Evolutionary conservation across 768 basidiomycete genomes (phyloP), one percentile per base, ranked within the genome.

Genomic region (Rhodotorula graminis): DNA sequence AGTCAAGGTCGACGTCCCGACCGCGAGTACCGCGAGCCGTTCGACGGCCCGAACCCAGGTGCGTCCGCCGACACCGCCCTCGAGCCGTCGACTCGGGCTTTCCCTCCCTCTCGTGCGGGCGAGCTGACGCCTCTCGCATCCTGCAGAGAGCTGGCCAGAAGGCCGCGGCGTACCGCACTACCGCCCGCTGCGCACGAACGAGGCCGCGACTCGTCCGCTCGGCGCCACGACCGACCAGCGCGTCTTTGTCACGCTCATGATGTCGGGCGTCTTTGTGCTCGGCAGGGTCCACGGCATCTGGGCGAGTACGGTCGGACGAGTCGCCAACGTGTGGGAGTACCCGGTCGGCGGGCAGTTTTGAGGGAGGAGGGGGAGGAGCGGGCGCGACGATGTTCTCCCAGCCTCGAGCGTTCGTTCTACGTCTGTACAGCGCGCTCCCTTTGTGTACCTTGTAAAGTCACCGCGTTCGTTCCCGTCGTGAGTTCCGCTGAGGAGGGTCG

Each of bases 61-160:
- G 29, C 42, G 59, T 44, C 27, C 8, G 1, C 14, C 2, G n/a
- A 23, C 6, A 25, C 12, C 11, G 47, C 46, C 29, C 31, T 49
- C 8, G 31, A 31, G 14, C 19, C 16, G 19, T 14, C 19, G 29
- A n/a, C n/a, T n/a, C 19, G 8, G 19, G n/a, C 18, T 10, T 47
- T 14, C 15, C 2, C 8, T 33, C 14, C 29, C n/a, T 21, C 27
- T 31, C n/a, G 11, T 12, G 27, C 27, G n/a, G n/a, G n/a, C n/a
- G n/a, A n/a, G n/a, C n/a, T n/a, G n/a, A n/a, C n/a, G n/a, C n/a
- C n/a, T n/a, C n/a, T n/a, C n/a, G n/a, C n/a, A n/a, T n/a, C n/a
- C n/a, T n/a, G 37, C 46, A 61, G 61, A 55, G 52, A 12, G 42
- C 5, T 64, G 64, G 64, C 64, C 64, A 18, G 50, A 55, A 16